Evolutionary conservation across 2,329 filamentous ascomycete species (phyloP).

Genomic region (Colletotrichum truncatum): DNA sequence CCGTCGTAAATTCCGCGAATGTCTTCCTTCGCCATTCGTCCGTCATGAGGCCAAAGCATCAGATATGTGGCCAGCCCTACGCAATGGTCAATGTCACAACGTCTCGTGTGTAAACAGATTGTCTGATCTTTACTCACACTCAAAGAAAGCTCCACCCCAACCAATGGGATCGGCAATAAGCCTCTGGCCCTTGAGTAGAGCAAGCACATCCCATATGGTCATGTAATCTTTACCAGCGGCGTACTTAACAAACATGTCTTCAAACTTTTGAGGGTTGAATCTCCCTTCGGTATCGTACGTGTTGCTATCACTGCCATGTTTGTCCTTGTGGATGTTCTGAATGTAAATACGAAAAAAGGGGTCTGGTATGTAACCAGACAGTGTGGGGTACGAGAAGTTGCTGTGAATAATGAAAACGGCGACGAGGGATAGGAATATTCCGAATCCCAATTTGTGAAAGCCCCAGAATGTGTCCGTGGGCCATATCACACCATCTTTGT

Average conservation of each 20-base stretch:
- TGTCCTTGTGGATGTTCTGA: constrained; percentile 49
- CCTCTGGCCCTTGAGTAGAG: constrained; percentile 50
- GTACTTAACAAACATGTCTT: constrained; percentile 60
- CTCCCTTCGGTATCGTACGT: constrained; percentile 58
- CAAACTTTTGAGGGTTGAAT: constrained; percentile 58
- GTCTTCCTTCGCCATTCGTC: constrained; percentile 66
- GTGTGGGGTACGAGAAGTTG: constrained; percentile 56
- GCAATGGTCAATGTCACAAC: neutral
- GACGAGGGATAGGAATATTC: constrained; percentile 47
- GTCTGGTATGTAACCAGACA: constrained; percentile 46
- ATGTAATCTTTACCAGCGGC: constrained; percentile 48
- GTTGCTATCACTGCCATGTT: constrained; percentile 56
- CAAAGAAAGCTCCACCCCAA: constrained; percentile 33
- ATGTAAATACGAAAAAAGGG: constrained; percentile 48
- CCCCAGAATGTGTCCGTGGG: constrained; percentile 49
- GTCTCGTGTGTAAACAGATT: fast-evolving
- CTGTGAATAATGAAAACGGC: constrained; percentile 49
- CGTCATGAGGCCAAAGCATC: constrained; percentile 62
- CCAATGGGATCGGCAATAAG: constrained; percentile 53
- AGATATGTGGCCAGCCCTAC: constrained; percentile 50
- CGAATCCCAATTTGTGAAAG: constrained; percentile 50
- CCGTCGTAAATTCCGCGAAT: constrained; percentile 36
- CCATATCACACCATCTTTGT: constrained; percentile 49
- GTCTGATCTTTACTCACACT: constrained; percentile 35
- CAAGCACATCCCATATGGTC: constrained; percentile 44